Evolutionary conservation across 768 basidiomycete genomes (phyloP).

Genomic region (Leccinellum albellum): DNA sequence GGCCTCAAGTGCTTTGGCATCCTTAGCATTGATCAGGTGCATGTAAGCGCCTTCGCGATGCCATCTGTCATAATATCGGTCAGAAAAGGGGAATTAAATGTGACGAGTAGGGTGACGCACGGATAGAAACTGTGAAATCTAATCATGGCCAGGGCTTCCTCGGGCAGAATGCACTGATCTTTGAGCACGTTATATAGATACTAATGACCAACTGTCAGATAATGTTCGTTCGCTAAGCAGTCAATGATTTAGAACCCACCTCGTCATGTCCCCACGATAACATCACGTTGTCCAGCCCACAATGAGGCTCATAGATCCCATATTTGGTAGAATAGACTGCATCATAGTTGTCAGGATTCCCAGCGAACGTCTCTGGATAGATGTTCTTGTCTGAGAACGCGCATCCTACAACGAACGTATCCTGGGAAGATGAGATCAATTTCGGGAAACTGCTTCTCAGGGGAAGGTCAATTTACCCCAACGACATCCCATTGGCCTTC

Average conservation of each 20-base stretch:
- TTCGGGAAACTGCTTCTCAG: not conserved
- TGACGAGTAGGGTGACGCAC: conserved; percentile 30
- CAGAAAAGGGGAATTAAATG: not conserved
- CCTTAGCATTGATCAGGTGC: conserved; percentile 74
- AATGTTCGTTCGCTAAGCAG: conserved; percentile 1
- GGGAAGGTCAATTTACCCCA: conserved; percentile 48
- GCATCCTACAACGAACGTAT: conserved; percentile 82
- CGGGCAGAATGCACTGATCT: conserved; percentile 75
- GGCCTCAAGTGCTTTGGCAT: conserved; percentile 60
- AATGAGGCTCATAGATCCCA: conserved; percentile 75
- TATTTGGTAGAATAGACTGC: conserved; percentile 63
- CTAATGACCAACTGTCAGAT: conserved; percentile 33
- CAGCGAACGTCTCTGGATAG: conserved; percentile 73
- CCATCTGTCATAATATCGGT: conserved; percentile 46
- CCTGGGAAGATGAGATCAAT: conserved; percentile 32
- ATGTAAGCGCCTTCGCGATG: conserved; percentile 84
- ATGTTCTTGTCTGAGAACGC: conserved; percentile 81
- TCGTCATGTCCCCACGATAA: conserved; percentile 91
- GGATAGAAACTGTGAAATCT: conserved; percentile 95
- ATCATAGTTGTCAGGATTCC: conserved; percentile 66
- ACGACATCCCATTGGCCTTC: conserved; percentile 96
- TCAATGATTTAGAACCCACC: conserved; percentile 38
- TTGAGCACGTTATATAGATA: conserved; percentile 84
- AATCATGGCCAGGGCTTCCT: conserved; percentile 86
- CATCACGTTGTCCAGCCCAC: conserved; percentile 85